Evolutionary conservation across 83 land plant species (phyloP), one percentile per base, ranked within the genome.

Genomic region (Picea abies): DNA sequence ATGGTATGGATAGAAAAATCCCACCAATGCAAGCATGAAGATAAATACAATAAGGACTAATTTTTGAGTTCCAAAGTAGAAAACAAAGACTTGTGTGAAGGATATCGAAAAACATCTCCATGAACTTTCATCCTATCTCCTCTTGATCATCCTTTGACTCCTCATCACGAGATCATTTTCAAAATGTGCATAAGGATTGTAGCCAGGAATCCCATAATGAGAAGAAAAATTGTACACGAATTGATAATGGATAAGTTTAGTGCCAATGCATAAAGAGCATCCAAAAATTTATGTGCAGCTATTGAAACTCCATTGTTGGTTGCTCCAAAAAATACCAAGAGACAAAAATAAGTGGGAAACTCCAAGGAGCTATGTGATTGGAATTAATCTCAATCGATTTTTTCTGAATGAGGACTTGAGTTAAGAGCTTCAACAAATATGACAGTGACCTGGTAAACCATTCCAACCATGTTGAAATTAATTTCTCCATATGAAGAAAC

Each of bases 401-500:
- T 89, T 95, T 41, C 78, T 95, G 96, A 26, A 97, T 89, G n/a
- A 97, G 95, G 68, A 97, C 93, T 86, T 97, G 98, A 25, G 96
- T 97, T 79, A 97, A 95, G 89, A 84, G 98, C 96, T 91, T 97
- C 99, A 19, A 91, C 93, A 84, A 92, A 79, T 80, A 95, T 93
- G 44, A 96, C 97, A 17, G 95, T 90, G 58, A 97, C 94, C 86
- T 97, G 98, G 86, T 92, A 97, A 44, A 87, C 73, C 41, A 94
- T 93, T 26, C 98, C 98, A 26, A 93, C 81, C 16, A 92, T 81
- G 85, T 97, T 97, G 91, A 97, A 95, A 84, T 97, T 92, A 67
- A 95, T 92, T 79, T 97, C 99, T 60, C 98, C 99, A 82, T 90
- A 93, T 10, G 99, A 95, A 29, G 98, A 93, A 71, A 97, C 70